Evolutionary conservation across 1,139 yeast genomes (phyloP), one percentile per base, ranked within the genome.

Genomic region (Lodderomyces pseudojiufengensis): DNA sequence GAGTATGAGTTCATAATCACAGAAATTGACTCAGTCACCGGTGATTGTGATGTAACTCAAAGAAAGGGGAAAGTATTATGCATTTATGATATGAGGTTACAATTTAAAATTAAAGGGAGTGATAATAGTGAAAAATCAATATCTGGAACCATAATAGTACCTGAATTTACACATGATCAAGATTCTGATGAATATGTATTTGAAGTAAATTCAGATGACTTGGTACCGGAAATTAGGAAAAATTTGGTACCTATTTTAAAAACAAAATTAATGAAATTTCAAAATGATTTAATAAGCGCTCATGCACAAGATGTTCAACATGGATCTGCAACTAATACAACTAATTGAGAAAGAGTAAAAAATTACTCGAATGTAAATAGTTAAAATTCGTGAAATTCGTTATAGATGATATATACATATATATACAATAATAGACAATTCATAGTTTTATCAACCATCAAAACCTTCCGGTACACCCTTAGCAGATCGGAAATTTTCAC

Each of bases 401-500:
- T 18, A 18, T n/a, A n/a, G n/a, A n/a, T n/a, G n/a, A n/a, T n/a
- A n/a, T n/a, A n/a, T n/a, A n/a, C n/a, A 18, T 18, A 5, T 18
- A 18, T 18, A 18, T 18, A 18, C 20, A 18, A 18, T 38, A 51
- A 25, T 45, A 50, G 34, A 57, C 73, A 59, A 87, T 87, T 3
- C 95, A n/a, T n/a, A n/a, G n/a, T n/a, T n/a, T n/a, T n/a, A n/a
- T n/a, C n/a, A 18, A 5, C 20, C 20, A 18, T 18, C 73, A 59
- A 87, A 87, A 3, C 95, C 95, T 36, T 80, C 83, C 0, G 97
- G 97, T 4, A 88, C 96, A 4, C 95, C 97, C 43, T 74, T 73
- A 0, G 96, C 96, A 46, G 81, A 90, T 31, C 75, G 65, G 9
- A 49, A 46, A 29, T 63, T 65, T 9, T 73, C 70, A 27, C 71